Evolutionary conservation across 148 eudicot species (phyloP).

Genomic region (Chenopodium album): DNA sequence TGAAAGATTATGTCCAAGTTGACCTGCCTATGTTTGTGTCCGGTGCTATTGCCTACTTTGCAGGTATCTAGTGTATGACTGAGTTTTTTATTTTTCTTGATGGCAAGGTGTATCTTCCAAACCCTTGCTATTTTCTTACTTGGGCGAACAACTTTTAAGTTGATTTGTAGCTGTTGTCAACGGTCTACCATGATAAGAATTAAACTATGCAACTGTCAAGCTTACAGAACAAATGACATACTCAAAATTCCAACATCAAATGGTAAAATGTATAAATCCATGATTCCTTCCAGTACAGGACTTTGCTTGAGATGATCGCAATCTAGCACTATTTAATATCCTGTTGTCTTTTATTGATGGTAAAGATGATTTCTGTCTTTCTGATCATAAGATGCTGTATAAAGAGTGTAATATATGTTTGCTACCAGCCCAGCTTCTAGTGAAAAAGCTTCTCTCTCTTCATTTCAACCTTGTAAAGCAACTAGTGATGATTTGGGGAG

Average conservation of each 20-base stretch:
- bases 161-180: neutral
- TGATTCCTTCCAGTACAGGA: neutral
- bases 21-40: neutral
- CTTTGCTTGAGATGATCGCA: neutral
- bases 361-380: neutral
- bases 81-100: neutral
- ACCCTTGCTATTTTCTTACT: neutral
- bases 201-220: neutral
- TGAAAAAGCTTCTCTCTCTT: conserved; percentile 30
- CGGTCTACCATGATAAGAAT: neutral
- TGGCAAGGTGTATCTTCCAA: neutral
- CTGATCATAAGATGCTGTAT: neutral
- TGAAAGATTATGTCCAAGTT: neutral
- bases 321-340: neutral
- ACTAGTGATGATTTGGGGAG: conserved; percentile 63
- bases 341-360: neutral
- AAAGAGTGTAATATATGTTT: conserved; percentile 31
- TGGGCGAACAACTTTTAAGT: neutral
- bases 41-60: neutral
- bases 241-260: neutral
- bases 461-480: conserved; percentile 53
- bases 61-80: neutral
- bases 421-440: conserved; percentile 62
- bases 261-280: neutral
- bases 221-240: neutral